Evolutionary conservation across 768 basidiomycete genomes (phyloP), one percentile per base, ranked within the genome.

Genomic region (Phlebiopsis flavidoalba): DNA sequence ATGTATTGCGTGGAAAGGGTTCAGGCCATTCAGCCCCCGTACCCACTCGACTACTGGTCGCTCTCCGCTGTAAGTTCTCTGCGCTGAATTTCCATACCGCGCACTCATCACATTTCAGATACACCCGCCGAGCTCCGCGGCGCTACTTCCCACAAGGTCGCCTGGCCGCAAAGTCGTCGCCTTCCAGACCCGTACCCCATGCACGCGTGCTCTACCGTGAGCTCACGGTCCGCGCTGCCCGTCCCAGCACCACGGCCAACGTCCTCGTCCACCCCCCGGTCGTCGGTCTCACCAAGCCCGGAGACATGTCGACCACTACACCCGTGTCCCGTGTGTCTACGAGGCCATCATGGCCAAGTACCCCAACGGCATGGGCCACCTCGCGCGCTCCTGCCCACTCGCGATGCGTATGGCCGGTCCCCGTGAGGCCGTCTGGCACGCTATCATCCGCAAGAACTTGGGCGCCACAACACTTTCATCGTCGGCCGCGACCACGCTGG

Each of bases 401-500:
- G 97, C 97, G 5, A 99, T 99, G 97, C 86, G 97, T 53, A 99
- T 99, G 97, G 97, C 91, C 36, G 97, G 97, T 35, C 97, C 97
- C 3, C 84, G 97, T 49, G 97, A 99, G 74, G 97, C 97, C 14
- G 87, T 98, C 51, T 99, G 97, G 97, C 95, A 98, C 70, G 93
- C 97, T 24, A 97, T 99, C 73, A 98, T 99, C 73, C 89, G 97
- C 71, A 98, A 97, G 79, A 99, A 99, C 79, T 98, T 86, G 74
- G 97, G 97, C 65, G 93, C 94, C 21, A 98, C 97, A 2, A 4
- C 95, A 98, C 78, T 98, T 98, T 99, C 75, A 96, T 95, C 66
- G 93, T 96, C 65, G 94, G 93, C 24, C 84, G 93, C 53, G 92
- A 95, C 72, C 95, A 96, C 74, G 89, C 94, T 56, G 97, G 97